Percentiles rank a stretch among this genome's conserved stretches.
These are phyloP conservation scores for Raffaelea ambrosiae DNA, from an alignment of 2,329 filamentous ascomycete genomes.

Conservation along the genomic window DNA sequence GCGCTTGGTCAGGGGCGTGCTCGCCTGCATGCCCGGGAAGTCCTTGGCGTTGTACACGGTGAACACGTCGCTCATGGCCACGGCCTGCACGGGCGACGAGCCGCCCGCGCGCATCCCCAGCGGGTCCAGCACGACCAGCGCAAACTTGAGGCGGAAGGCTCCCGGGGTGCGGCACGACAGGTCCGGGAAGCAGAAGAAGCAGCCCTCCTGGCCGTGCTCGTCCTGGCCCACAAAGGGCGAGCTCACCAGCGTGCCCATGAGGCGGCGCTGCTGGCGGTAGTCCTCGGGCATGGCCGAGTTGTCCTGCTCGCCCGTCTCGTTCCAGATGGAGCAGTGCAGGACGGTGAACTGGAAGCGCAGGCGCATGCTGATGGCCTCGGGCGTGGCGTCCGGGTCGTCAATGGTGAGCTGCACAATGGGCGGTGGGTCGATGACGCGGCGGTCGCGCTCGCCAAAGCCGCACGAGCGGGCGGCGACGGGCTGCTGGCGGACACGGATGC, in stretches of 20 bases:
- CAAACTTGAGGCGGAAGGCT: constrained; percentile 66
- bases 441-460: constrained; percentile 74
- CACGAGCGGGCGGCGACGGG: constrained; percentile 71
- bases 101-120: constrained; percentile 43
- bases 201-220: constrained; percentile 63
- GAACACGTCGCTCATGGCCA: constrained; percentile 60
- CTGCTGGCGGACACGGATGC: constrained; percentile 63
- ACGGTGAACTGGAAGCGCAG: constrained; percentile 59
- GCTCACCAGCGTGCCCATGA: constrained; percentile 74
- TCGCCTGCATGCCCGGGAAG: constrained; percentile 76
- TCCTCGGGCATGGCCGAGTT: constrained; percentile 65
- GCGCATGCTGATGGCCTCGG: constrained; percentile 41
- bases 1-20: constrained; percentile 62
- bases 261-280: constrained; percentile 60
- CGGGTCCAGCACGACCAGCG: constrained; percentile 63
- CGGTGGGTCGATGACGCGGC: constrained; percentile 74
- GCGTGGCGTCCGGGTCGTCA: constrained; percentile 44
- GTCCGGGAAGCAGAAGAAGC: constrained; percentile 81
- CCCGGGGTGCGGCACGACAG: constrained; percentile 72
- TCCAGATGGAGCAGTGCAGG: constrained; percentile 69
- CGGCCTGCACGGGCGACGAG: constrained; percentile 41
- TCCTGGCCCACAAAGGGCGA: constrained; percentile 70
- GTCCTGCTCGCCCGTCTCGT: constrained; percentile 58
- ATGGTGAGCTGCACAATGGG: constrained; percentile 70
- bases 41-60: constrained; percentile 78